Evolutionary conservation across 768 basidiomycete genomes (phyloP).

Genomic region (Pleurotus pulmonarius): DNA sequence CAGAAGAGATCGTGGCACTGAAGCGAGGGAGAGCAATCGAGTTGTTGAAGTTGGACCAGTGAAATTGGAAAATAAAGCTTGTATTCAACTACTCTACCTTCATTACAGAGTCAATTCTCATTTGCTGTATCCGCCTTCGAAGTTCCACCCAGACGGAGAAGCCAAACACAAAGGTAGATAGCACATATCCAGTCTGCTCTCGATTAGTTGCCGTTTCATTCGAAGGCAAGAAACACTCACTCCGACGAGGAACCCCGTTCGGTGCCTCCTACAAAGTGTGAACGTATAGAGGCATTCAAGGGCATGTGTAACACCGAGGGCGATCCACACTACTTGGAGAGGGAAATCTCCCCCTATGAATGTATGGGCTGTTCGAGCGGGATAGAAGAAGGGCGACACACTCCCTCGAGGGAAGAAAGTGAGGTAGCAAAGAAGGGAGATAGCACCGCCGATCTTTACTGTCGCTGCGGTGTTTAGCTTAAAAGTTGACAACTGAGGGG

Average conservation of each 20-base stretch:
- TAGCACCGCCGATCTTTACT: conserved; percentile 20
- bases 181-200: conserved; percentile 49
- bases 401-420: conserved; percentile 19
- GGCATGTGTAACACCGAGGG: conserved; percentile 32
- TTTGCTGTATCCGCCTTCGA: conserved; percentile 55
- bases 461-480: conserved; percentile 31
- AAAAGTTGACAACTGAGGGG: conserved; percentile 61
- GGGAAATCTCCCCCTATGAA: conserved; percentile 22
- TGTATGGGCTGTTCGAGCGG: conserved; percentile 28
- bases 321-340: conserved; percentile 29
- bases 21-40: conserved; percentile 2
- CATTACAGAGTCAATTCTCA: conserved; percentile 78
- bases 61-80: background rate
- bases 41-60: background rate
- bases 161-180: conserved; percentile 48
- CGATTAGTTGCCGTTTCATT: background rate
- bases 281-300: conserved; percentile 47
- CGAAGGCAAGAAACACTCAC: conserved; percentile 18
- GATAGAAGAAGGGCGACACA: conserved; percentile 23
- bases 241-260: conserved; percentile 38
- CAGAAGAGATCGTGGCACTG: background rate
- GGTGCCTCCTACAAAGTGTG: conserved; percentile 45
- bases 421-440: conserved; percentile 27
- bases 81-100: conserved; percentile 51
- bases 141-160: conserved; percentile 53